Evolutionary conservation across 75 land plant species (phyloP).

Genomic region (Picea sitchensis): DNA sequence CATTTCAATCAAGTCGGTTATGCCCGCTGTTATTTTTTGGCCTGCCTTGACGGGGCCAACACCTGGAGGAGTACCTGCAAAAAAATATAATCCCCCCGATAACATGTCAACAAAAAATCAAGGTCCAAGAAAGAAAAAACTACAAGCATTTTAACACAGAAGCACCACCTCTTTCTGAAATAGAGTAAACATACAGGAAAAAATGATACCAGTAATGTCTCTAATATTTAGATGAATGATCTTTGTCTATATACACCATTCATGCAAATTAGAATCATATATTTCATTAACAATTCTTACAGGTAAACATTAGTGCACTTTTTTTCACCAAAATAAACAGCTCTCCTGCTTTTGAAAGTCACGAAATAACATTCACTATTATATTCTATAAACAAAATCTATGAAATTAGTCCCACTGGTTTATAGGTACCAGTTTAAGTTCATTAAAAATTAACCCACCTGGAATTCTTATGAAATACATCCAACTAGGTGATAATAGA

Average conservation of each 20-base stretch:
- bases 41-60: constrained; percentile 95
- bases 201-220: not conserved
- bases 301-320: not conserved
- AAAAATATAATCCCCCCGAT: not conserved
- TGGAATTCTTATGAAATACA: not conserved
- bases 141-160: not conserved
- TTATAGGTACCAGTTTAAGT: not conserved
- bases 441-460: not conserved
- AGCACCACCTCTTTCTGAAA: no score
- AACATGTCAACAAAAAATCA: not conserved
- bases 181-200: not conserved
- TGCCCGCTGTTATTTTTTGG: constrained; percentile 85
- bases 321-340: not conserved
- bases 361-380: no score
- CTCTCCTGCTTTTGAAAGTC: not conserved
- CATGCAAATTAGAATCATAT: not conserved
- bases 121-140: not conserved
- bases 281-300: not conserved
- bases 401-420: not conserved
- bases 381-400: not conserved
- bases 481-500: no score
- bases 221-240: not conserved
- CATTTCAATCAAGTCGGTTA: constrained; percentile 74
- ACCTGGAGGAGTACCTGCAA: constrained; percentile 90
- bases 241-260: not conserved